Evolutionary conservation across 129 eudicot species (phyloP), one percentile per base, ranked within the genome.

Genomic region (Ambrosia artemisiifolia): DNA sequence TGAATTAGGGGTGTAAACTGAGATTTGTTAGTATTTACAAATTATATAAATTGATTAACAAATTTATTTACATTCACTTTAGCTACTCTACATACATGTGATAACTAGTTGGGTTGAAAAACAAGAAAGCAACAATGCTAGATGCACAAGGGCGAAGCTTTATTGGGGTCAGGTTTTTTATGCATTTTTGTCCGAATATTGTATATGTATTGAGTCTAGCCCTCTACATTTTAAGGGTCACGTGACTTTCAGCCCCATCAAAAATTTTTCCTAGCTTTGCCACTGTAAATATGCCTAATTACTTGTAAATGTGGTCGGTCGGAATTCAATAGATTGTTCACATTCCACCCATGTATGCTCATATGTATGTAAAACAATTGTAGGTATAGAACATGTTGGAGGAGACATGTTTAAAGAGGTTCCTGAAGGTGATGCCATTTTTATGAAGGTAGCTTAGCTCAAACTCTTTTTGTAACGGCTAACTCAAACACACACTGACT

Each of bases 391-490:
- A 44, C 87, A 86, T 42, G 47, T 83, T 24, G 83, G 71, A 18
- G 90, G 90, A 48, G 87, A 85, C 76, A 85, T 85, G 90, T 85
- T 84, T 78, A 71, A 78, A 48, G 70, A 77, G 14, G 82, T 88
- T 72, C 91, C 88, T 2, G 36, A 57, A 40, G 85, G 75, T 13
- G 88, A 85, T 55, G 87, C 81, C 24, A 79, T 85, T 7, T 80
- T 88, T 17, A 83, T 88, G 88, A 88, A 85, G 91, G 91, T 85
- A 42, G 53, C 4, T 47, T 19, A 3, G 3, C 47, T 18, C n/a
- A 30, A 30, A 11, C 19, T 11, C 1, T 48, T 48, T 48, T 48
- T 48, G 0, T 11, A 48, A 3, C 12, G 18, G 44, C 44, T 40
- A 40, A 40, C 43, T 36, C 43, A 5, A 5, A 6, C 44, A 40